Base-by-base conservation (phyloP, 441 rosid genomes). In the Gossypium aridum region DNA sequence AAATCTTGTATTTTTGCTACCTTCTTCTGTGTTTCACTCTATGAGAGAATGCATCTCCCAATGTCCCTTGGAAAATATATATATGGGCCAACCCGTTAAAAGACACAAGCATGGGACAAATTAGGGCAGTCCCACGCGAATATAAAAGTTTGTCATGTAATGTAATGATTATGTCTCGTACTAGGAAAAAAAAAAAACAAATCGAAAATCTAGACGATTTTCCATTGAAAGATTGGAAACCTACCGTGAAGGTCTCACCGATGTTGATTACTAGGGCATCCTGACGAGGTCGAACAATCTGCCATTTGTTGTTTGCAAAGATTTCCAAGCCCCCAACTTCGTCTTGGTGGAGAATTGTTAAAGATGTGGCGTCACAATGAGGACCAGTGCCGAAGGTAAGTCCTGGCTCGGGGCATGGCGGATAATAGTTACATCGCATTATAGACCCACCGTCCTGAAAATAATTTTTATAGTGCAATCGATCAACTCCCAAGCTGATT, bases 341-440 rank as follows among this genome's bases (percentile, higher is more conserved):
- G 60, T 91, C 97, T 76, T 91, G 97, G 72, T 91, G 92, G 79
- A 91, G 97, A 20, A 91, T 87, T 6, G 97, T 90, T 26, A 91
- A 65, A 28, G 94, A 86, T 34, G 84, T 88, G 25, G 97, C 85
- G 85, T 91, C 97, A 67, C 85, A 82, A 67, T 91, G 97, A 77
- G 97, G 97, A 26, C 97, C 97, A 1, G 97, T 91, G 66, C 97
- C 97, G 63, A 91, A 77, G 12, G 97, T 80, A 26, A 87, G 84
- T 47, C 76, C 77, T 13, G 87, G 75, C 70, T 86, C 84, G 13
- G 82, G 80, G 86, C 97, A 91, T 6, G 84, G 89, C 43, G 97
- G 93, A 53, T 91, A 91, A n/a, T 76, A 81, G 71, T 91, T 91
- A 37, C 87, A 84, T 73, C 97, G 86, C 91, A 90, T 83, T 51